Evolutionary conservation across 371 early-diverging fungal genomes (phyloP), one percentile per base, ranked within the genome.

Genomic region (Rhizopus arrhizus): DNA sequence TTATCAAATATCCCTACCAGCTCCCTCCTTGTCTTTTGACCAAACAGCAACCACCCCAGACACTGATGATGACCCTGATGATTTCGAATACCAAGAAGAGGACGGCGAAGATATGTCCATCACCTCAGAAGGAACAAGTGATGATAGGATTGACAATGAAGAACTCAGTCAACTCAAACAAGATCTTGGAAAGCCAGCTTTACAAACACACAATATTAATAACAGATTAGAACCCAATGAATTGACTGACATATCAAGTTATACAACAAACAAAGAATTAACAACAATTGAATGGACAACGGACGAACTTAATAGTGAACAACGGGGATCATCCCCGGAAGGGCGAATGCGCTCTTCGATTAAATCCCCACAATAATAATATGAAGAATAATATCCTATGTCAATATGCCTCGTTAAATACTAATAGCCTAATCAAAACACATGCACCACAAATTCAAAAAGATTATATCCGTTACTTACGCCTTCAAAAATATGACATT

Each of bases 351-450:
- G 7, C 48, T 9, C 22, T 47, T 5, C 15, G 22, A 47, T 28
- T 31, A 16, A 29, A 11, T 47, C 22, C 22, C n/a, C 5, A 11
- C 31, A 47, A 47, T 47, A 29, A 29, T 47, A 36, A 6, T 29
- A 47, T 47, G 48, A 16, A 29, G 22, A 48, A 48, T 48, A 48
- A 48, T 3, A 31, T 31, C 5, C 7, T 29, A 57, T 48, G 58
- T 12, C 31, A 41, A 48, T 43, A 33, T 47, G 16, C 15, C 10
- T 43, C 63, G 38, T 12, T 58, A 13, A 57, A 63, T 40, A 46
- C 32, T n/a, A 58, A 53, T 51, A 58, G 53, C 32, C 33, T 63
- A 53, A 31, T 63, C 9, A 63, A 63, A 40, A 22, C 40, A 8
- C 0, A 41, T 22, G 3, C 35, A 1, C 15, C 35, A 45, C 4